Evolutionary conservation across 2,329 filamentous ascomycete species (phyloP).

Genomic region (Penicillium palitans): DNA sequence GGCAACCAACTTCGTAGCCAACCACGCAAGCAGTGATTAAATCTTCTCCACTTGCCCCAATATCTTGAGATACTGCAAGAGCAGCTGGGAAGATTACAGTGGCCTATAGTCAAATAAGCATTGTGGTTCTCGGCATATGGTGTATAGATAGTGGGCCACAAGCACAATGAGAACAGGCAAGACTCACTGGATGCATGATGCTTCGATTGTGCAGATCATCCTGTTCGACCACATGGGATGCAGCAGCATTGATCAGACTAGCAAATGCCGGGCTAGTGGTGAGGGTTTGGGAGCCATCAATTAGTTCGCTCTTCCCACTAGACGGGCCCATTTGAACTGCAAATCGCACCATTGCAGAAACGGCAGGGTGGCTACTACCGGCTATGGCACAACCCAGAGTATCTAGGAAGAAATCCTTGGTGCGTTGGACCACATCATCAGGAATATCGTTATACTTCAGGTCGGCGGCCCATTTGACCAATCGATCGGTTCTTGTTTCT

Average conservation of each 20-base stretch:
- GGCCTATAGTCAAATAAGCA: slow-evolving; percentile 21
- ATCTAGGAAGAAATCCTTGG: slow-evolving; percentile 36
- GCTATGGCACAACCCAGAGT: slow-evolving; percentile 34
- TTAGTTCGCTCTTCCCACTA: slow-evolving; percentile 30
- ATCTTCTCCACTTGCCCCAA: slow-evolving; percentile 29
- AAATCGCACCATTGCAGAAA: slow-evolving; percentile 26
- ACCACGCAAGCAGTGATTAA: slow-evolving; percentile 36
- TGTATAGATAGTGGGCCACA: background rate
- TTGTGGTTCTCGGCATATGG: background rate
- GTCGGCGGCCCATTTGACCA: slow-evolving; percentile 24
- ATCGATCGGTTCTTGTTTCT: slow-evolving; percentile 22
- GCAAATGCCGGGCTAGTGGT: slow-evolving; percentile 33
- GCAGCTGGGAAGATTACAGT: slow-evolving; percentile 34
- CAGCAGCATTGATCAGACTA: slow-evolving; percentile 32
- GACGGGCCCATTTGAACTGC: slow-evolving; percentile 31
- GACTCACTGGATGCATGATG: slow-evolving; percentile 36
- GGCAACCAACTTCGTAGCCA: slow-evolving; percentile 35
- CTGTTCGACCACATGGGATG: slow-evolving; percentile 37
- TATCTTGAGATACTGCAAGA: slow-evolving; percentile 33
- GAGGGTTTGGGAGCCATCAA: slow-evolving; percentile 26
- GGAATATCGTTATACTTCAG: slow-evolving; percentile 28
- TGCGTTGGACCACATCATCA: slow-evolving; percentile 29
- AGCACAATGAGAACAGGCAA: background rate
- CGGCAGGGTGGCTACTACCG: slow-evolving; percentile 31
- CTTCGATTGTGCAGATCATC: slow-evolving; percentile 38